These are phyloP conservation scores for Globisporangium canariense DNA, from an alignment of 352 stramenopile genomes.

Conservation along the genomic window DNA sequence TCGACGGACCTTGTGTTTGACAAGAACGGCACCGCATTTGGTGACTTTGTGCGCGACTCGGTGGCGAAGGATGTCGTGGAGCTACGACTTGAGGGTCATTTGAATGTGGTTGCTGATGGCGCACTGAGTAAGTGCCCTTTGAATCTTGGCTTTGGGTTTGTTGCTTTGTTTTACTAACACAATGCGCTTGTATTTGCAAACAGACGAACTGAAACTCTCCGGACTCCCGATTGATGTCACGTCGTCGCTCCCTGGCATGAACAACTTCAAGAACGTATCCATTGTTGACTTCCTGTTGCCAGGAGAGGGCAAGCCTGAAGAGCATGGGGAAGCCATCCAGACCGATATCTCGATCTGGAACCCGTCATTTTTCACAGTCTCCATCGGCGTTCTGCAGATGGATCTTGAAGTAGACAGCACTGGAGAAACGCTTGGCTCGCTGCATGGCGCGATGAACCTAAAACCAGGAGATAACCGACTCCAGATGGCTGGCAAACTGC, in stretches of 20 bases:
- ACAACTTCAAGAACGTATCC: conserved; percentile 53
- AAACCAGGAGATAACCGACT: conserved; percentile 46
- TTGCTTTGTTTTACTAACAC: conserved; percentile 6
- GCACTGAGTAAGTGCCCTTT: conserved; percentile 44
- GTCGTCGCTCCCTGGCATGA: conserved; percentile 52
- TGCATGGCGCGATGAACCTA: conserved; percentile 59
- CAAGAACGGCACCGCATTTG: conserved; percentile 46
- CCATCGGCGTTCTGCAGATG: conserved; percentile 62
- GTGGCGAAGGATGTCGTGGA: conserved; percentile 45
- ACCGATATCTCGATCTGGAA: conserved; percentile 68
- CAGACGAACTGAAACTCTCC: conserved; percentile 48
- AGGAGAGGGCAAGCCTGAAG: conserved; percentile 29
- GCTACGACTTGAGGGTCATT: conserved; percentile 43
- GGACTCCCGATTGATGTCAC: conserved; percentile 47
- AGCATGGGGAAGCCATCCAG: conserved; percentile 46
- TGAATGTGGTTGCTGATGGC: conserved; percentile 61
- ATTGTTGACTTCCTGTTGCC: conserved; percentile 61
- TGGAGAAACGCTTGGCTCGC: conserved; percentile 40
- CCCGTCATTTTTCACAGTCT: conserved; percentile 64
- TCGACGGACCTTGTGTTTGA: conserved; percentile 42
- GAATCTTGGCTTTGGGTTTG: not conserved
- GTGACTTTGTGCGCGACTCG: conserved; percentile 64
- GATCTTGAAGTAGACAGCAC: conserved; percentile 32
- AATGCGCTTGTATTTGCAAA: conserved; percentile 8
- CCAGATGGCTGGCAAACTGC: conserved; percentile 40